phyloP scores from a whole-genome alignment of 1,139 yeast species.

The Geotrichum citri-aurantii region DNA sequence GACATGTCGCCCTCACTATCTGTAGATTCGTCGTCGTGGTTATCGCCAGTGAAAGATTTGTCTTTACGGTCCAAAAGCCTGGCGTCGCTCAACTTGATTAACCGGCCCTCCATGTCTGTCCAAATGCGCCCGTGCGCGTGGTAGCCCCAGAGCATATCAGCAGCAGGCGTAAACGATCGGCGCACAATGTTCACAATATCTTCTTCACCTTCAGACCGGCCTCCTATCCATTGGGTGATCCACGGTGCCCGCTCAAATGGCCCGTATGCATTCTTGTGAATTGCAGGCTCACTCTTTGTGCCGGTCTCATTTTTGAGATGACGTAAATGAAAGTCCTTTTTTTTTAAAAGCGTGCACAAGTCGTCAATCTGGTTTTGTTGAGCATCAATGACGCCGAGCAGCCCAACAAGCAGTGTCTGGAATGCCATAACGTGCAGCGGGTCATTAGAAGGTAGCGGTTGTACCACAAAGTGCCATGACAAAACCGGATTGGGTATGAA shows the following conservation, averaged over 20 bases:
- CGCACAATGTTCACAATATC: not conserved
- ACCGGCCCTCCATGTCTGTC: not conserved
- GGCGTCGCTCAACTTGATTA: not conserved
- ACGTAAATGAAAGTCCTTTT: conserved; percentile 13
- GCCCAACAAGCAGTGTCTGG: conserved; percentile 12
- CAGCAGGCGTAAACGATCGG: not conserved
- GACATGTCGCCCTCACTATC: not conserved
- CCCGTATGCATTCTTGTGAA: conserved; percentile 5
- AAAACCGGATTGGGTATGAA: not conserved
- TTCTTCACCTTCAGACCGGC: conserved; percentile 1
- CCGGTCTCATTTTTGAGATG: conserved; percentile 11
- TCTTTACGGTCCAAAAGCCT: not conserved
- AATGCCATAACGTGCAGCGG: not conserved
- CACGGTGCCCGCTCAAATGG: conserved; percentile 5
- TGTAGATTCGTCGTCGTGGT: not conserved
- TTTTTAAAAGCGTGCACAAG: conserved; percentile 3
- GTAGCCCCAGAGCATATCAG: conserved; percentile 6
- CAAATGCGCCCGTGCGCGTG: conserved; percentile 1
- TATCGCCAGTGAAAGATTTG: not conserved
- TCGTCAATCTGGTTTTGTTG: conserved; percentile 11
- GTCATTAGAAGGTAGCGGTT: not conserved
- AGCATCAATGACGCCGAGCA: conserved; percentile 12
- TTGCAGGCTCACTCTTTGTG: not conserved
- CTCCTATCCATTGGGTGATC: not conserved
- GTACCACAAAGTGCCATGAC: conserved; percentile 5